Evolutionary conservation across 1,284 basidiomycete species (phyloP), one percentile per base, ranked within the genome.

Genomic region (Apiotrichum laibachii): DNA sequence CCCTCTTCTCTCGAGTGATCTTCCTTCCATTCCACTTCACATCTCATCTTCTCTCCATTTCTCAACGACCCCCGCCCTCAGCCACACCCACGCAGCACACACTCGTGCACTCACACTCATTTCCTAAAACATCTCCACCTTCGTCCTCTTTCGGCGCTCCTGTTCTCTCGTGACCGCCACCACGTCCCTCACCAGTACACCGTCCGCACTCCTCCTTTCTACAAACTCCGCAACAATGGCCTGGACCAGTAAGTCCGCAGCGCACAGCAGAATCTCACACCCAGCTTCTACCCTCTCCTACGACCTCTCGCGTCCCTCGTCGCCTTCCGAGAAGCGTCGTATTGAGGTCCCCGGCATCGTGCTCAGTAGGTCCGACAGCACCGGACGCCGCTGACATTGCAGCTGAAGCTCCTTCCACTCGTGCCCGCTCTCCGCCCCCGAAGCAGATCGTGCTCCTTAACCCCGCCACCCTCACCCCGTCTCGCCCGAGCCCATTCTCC

Each of bases 401-500:
- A 55, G 54, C 54, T 47, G 54, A 55, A 21, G 54, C 54, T 21
- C 39, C 35, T 1, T 50, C 12, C 18, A 48, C 33, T 19, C 48
- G 48, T 54, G 33, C 57, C 55, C 56, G 65, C 19, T 60, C 63
- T 13, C 60, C 64, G 31, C 56, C 59, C 33, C 64, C 65, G 12
- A 67, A 69, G 55, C 63, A 64, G 42, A 60, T 66, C 54, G 60
- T 71, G 22, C 64, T 71, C 42, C 60, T 67, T 21, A 57, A 60
- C 22, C 65, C 69, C 16, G 22, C 12, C 16, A 65, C 59, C n/a
- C 43, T 64, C 2, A 56, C 63, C 9, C 52, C 64, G 10, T 55
- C 57, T 2, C 39, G 57, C 3, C 40, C 26, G 26, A 31, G 35
- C 16, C 55, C 34, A 16, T 22, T n/a, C 49, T 8, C 13, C 52